Percentiles rank a stretch among this genome's conserved stretches.
Conservation (phyloP, 257 asterid species). For the Capsicum chinense region DNA sequence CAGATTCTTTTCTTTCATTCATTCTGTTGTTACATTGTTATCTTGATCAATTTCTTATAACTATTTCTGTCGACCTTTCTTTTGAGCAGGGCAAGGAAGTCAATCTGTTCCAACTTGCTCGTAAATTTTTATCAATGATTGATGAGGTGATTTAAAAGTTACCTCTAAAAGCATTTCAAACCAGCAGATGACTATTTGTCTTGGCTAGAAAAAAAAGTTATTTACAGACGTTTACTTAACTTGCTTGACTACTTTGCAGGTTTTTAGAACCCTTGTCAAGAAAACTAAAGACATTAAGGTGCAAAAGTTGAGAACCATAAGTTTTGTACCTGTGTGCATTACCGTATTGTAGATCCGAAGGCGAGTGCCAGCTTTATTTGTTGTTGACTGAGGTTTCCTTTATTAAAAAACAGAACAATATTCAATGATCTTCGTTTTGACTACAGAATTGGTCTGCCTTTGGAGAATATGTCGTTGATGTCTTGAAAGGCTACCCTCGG, state of each 20-base stretch:
- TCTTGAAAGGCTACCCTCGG: conserved; percentile 69
- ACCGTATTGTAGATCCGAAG: conserved; percentile 78
- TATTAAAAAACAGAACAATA: neutral
- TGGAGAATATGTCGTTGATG: conserved; percentile 82
- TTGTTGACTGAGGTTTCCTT: neutral
- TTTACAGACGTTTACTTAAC: neutral
- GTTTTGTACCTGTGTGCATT: conserved; percentile 74
- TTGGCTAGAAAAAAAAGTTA: neutral
- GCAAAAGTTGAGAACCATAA: conserved; percentile 79
- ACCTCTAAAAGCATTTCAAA: neutral
- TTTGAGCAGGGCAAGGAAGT: conserved; percentile 69
- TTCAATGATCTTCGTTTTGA: conserved; percentile 22
- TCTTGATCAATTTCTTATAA: neutral
- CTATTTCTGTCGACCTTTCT: neutral
- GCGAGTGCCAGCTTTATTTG: conserved; percentile 46
- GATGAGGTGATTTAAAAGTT: conserved; percentile 55
- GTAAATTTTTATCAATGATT: conserved; percentile 84
- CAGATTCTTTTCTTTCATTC: neutral
- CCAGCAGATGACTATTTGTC: neutral
- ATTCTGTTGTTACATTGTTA: neutral
- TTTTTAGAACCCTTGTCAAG: conserved; percentile 57
- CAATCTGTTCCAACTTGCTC: conserved; percentile 90
- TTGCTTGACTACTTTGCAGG: conserved; percentile 44
- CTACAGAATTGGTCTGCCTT: conserved; percentile 76
- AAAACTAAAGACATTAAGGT: conserved; percentile 57